Evolutionary conservation across 768 basidiomycete species (phyloP).

Genomic region (Russula virescens): DNA sequence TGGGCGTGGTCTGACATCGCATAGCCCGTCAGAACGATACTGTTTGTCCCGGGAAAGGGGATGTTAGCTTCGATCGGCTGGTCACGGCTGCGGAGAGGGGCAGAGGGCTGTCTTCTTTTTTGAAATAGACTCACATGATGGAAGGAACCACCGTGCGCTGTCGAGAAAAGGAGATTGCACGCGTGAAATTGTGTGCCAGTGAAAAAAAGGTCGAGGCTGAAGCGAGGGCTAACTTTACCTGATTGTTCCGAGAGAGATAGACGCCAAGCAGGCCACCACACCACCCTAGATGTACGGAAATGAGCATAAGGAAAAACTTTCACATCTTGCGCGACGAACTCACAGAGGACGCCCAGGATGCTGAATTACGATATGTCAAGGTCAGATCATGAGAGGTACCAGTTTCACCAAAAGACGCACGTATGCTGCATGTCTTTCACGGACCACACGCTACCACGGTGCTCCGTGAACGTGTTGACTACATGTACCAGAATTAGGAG

Average conservation of each 20-base stretch:
- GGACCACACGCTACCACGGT: slow-evolving; percentile 74
- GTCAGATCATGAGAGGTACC: slow-evolving; percentile 1
- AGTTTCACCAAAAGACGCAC: slow-evolving; percentile 38
- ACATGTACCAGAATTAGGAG: neutral
- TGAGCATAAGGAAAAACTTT: neutral
- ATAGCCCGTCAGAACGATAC: slow-evolving; percentile 88
- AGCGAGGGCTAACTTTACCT: slow-evolving; percentile 38
- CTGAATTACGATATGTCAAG: slow-evolving; percentile 33
- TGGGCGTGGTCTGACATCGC: slow-evolving; percentile 91
- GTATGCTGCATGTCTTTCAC: slow-evolving; percentile 96
- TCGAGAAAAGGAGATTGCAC: neutral
- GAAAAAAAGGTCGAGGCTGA: neutral
- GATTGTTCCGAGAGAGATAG: slow-evolving; percentile 71
- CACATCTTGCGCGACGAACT: slow-evolving; percentile 25
- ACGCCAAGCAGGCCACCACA: slow-evolving; percentile 87
- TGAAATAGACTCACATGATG: slow-evolving; percentile 58
- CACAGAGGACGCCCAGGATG: slow-evolving; percentile 69
- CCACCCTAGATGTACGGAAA: slow-evolving; percentile 60
- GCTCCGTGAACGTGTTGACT: slow-evolving; percentile 93
- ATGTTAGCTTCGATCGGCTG: neutral
- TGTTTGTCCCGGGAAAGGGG: slow-evolving; percentile 27
- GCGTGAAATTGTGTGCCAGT: neutral
- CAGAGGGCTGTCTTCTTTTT: too few species aligned
- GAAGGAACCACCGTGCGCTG: slow-evolving; percentile 78
- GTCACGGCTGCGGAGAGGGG: neutral